Evolutionary conservation across 805 yeast species (phyloP), one percentile per base, ranked within the genome.

Genomic region (Candida ficus): DNA sequence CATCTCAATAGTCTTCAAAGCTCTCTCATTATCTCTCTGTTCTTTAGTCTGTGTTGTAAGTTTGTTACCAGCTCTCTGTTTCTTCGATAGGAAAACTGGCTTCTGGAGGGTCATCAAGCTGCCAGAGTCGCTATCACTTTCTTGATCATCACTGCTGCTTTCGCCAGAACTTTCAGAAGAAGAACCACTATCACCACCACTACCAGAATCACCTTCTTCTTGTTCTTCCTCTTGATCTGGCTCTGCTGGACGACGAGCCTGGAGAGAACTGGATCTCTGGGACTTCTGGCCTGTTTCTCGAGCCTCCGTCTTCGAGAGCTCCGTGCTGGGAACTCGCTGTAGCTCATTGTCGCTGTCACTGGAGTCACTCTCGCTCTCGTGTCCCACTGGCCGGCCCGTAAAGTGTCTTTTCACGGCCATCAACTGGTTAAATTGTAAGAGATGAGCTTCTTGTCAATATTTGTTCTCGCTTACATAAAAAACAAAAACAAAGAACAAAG

Each of bases 151-250:
- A n/a, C 39, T 45, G 14, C 30, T 37, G 32, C 58, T 58, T 14
- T 61, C 62, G 32, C 56, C 62, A 38, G 49, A 57, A 41, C 29
- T 28, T 38, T 56, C 64, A 44, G 60, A 54, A 14, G 60, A 49
- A 29, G 59, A 54, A 47, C 62, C 53, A 38, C 56, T 56, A 26
- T 57, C 46, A 40, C 61, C 57, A 29, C 50, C 50, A 42, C 58
- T 61, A 27, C 49, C 52, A 38, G 53, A 59, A 17, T 62, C 63
- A 44, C 63, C 49, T 40, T 62, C 60, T 41, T 61, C 66, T 45
- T 65, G 57, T 38, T 57, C 46, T 28, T 64, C 63, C 7, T 65
- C 64, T 38, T 64, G 22, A 39, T n/a, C 17, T 33, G 33, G 17
- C 39, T 35, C 64, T 35, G 56, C 52, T 26, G 66, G 43, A 56